Evolutionary conservation across 176 grass and related monocot species (phyloP).

Genomic region (Zoysia japonica): DNA sequence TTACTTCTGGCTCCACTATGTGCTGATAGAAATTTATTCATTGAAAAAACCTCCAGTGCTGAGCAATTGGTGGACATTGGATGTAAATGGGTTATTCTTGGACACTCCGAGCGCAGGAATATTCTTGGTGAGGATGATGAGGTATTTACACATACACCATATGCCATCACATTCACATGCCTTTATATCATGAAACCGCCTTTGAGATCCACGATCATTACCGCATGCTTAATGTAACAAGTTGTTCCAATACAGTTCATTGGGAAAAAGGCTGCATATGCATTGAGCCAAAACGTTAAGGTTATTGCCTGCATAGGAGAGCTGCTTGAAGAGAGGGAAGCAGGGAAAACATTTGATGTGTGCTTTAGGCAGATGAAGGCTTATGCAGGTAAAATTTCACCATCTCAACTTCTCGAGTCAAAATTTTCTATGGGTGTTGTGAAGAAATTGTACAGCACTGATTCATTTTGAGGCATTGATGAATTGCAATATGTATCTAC

Average conservation of each 20-base stretch:
- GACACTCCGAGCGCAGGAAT: conserved; percentile 87
- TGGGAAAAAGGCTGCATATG: conserved; percentile 95
- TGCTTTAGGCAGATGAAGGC: conserved; percentile 95
- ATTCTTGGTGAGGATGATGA: conserved; percentile 88
- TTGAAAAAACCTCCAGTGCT: conserved; percentile 47
- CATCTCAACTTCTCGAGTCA: not conserved
- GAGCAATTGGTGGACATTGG: conserved; percentile 95
- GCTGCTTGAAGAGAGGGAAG: conserved; percentile 94
- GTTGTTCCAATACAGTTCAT: conserved; percentile 67
- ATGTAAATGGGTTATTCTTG: conserved; percentile 95
- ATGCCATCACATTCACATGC: conserved; percentile 2
- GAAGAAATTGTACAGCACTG: conserved; percentile 9
- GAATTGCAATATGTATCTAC: conserved; percentile 25
- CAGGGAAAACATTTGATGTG: conserved; percentile 96
- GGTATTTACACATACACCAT: conserved; percentile 37
- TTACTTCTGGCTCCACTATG: not conserved
- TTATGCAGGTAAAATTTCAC: conserved; percentile 69
- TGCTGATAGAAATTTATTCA: conserved; percentile 26
- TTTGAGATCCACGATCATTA: conserved; percentile 16
- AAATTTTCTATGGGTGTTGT: not conserved
- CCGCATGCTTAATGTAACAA: conserved; percentile 15
- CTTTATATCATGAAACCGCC: not conserved
- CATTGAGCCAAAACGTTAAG: conserved; percentile 97
- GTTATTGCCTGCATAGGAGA: conserved; percentile 97
- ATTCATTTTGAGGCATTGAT: conserved; percentile 10